These are phyloP conservation scores for Astrephomene gubernaculifera DNA, from an alignment of 139 green algal species.

Conservation along the genomic window DNA sequence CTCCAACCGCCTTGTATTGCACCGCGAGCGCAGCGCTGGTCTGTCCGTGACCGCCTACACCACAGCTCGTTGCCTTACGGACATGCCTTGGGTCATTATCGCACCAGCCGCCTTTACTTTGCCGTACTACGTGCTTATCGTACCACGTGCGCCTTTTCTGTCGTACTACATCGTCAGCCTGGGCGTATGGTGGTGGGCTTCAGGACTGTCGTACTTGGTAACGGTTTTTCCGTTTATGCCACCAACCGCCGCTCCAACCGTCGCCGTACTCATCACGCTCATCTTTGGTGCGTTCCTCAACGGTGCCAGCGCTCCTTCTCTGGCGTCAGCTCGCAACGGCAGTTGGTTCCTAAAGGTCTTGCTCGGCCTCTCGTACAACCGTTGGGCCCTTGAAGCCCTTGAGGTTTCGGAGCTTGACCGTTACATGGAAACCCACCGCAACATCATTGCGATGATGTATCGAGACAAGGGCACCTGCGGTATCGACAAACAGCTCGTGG, in stretches of 20 bases:
- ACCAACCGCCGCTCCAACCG: constrained; percentile 31
- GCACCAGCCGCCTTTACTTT: constrained; percentile 36
- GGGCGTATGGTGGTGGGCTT: constrained; percentile 53
- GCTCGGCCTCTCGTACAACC: constrained; percentile 53
- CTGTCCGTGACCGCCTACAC: constrained; percentile 49
- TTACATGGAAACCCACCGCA: constrained; percentile 21
- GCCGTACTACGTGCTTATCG: constrained; percentile 58
- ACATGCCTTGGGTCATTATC: constrained; percentile 49
- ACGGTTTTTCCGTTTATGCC: constrained; percentile 43
- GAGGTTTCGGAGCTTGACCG: not conserved
- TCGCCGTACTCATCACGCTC: constrained; percentile 51
- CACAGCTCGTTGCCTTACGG: constrained; percentile 35
- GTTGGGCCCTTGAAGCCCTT: constrained; percentile 26
- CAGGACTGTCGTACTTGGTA: constrained; percentile 50
- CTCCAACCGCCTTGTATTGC: not conserved
- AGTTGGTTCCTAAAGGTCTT: constrained; percentile 40
- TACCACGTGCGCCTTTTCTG: constrained; percentile 32
- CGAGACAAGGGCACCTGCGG: constrained; percentile 3
- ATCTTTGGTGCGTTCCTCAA: constrained; percentile 56
- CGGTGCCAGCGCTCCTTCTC: constrained; percentile 37
- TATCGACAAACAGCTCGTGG: not conserved
- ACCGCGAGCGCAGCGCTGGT: constrained; percentile 39
- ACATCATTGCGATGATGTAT: constrained; percentile 20
- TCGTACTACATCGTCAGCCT: constrained; percentile 45
- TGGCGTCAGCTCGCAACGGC: constrained; percentile 11